A percentile compares a stretch with the other conserved stretches of the same genome.
These are phyloP conservation scores for Gymnopilus dilepis DNA, from an alignment of 768 basidiomycete species.

Conservation along the genomic window DNA sequence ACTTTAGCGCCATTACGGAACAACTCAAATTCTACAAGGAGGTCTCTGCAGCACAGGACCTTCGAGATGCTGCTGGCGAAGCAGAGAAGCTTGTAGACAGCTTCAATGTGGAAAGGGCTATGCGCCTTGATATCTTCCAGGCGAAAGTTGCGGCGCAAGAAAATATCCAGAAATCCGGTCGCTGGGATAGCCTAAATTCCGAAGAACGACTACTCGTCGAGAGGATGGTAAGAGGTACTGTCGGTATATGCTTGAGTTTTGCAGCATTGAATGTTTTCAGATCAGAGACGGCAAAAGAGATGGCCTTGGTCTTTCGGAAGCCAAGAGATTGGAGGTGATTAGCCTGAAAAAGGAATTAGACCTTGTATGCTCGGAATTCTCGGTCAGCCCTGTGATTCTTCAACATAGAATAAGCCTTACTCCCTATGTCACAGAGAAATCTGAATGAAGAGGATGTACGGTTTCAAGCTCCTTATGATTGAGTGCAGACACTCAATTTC, in stretches of 20 bases:
- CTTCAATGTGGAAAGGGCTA: conserved; percentile 75
- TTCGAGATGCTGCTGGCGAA: conserved; percentile 82
- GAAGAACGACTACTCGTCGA: conserved; percentile 82
- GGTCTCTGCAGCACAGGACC: conserved; percentile 71
- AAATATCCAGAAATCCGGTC: conserved; percentile 65
- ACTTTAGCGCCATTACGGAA: conserved; percentile 54
- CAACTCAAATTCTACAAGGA: conserved; percentile 85
- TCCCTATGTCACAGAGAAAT: conserved; percentile 61
- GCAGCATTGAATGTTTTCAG: conserved; percentile 27
- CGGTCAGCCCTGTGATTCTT: conserved; percentile 47
- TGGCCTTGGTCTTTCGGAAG: conserved; percentile 74
- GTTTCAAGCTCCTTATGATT: background rate
- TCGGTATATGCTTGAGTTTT: background rate
- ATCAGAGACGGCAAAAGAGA: conserved; percentile 79
- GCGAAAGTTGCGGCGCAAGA: conserved; percentile 73
- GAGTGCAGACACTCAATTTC: conserved; percentile 19
- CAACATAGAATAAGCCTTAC: background rate
- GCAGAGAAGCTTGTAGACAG: conserved; percentile 73
- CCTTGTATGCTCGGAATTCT: conserved; percentile 75
- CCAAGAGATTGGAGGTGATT: conserved; percentile 60
- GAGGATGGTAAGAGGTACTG: conserved; percentile 57
- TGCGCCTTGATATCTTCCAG: conserved; percentile 81
- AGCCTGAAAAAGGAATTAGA: conserved; percentile 77
- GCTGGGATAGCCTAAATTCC: conserved; percentile 61
- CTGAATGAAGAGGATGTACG: conserved; percentile 86